Evolutionary conservation across 2,329 filamentous ascomycete genomes (phyloP), one percentile per base, ranked within the genome.

Genomic region (Monilinia fructigena): DNA sequence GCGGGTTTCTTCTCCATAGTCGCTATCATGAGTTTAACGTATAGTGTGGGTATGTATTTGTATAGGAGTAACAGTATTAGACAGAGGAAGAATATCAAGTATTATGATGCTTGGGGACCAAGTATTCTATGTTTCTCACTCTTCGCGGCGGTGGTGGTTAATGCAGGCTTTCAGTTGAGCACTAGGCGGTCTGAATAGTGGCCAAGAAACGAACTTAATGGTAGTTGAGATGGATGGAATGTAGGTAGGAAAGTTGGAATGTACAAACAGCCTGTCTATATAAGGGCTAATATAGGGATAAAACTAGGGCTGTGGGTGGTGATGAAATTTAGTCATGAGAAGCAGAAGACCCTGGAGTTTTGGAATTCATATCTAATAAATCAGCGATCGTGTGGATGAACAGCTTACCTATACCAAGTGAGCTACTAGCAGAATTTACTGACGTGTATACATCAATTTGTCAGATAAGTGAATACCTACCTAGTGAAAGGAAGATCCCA

Each of bases 21-120:
- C 3, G 93, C 94, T 2, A 84, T 93, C 52, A 68, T 89, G 8
- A 87, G 91, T 40, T 82, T 99, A n/a, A 78, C 90, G 66, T 99
- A 99, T 78, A 90, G 89, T 28, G 87, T 96, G 52, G 85, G 83
- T 58, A 86, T 96, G 63, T 99, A 97, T 76, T 81, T 97, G 28
- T 96, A 95, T 86, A 86, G 95, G 66, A 93, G 95, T 72, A 83
- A 86, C 69, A 92, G 92, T 69, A 98, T 98, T 75, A 86, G 92
- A 71, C 88, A 89, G 72, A 84, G 94, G 63, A 88, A 88, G 70
- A 92, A 90, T n/a, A 92, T 94, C 52, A 89, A 88, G 73, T 99
- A 95, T 78, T 95, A 98, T 77, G 95, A 99, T 77, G 89, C 87
- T 72, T 90, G 88, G 83, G 95, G 95, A 0, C 94, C 95, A 0